Base-by-base conservation (phyloP, 116 monocot genomes). In the Posidonia oceanica region DNA sequence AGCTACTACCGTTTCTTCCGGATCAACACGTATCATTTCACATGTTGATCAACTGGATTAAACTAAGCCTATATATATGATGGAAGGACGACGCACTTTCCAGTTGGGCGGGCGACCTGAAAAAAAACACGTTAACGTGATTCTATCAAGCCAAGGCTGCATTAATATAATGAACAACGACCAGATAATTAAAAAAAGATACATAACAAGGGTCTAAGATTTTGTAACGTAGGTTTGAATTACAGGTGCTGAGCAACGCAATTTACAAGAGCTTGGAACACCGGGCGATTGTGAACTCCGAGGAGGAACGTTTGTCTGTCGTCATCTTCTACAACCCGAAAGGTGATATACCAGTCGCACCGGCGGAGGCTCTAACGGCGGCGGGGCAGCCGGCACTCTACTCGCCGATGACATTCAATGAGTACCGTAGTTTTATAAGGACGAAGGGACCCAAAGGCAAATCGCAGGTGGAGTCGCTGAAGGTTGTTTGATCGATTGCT, bases 291-390 rank as follows among this genome's bases (percentile, higher is more conserved):
- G 84, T 70, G 63, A 85, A 78, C 48, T 54, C 81, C 2, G 54
- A 42, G 42, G 17, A 63, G 1, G 84, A 85, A 17, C 71, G 81
- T 14, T 13, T 78, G 42, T 81, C 84, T 5, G 53, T 81, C 18
- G 81, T 75, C 12, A 75, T 81, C 44, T 85, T 85, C 69, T 81
- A 65, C 81, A 85, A 85, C 61, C 84, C 84, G 0, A 66, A 48
- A 42, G 38, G 77, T 12, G 80, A 84, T 29, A 14, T 80, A 18
- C 56, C 36, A 7, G 3, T 84, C 5, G 69, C 23, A 15, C 80
- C 84, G 59, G 41, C 67, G 3, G 2, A 54, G 11, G 54, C 70
- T 67, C 74, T 84, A 7, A 67, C 73, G n/a, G 73, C 70, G 0
- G 39, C 62, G 21, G 76, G 75, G 3, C 14, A 40, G 36, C 80